A percentile compares a stretch with the other conserved stretches of the same genome.
These are phyloP conservation scores for Protomyces inundatus DNA, from an alignment of 1,139 yeast species.

Conservation along the genomic window DNA sequence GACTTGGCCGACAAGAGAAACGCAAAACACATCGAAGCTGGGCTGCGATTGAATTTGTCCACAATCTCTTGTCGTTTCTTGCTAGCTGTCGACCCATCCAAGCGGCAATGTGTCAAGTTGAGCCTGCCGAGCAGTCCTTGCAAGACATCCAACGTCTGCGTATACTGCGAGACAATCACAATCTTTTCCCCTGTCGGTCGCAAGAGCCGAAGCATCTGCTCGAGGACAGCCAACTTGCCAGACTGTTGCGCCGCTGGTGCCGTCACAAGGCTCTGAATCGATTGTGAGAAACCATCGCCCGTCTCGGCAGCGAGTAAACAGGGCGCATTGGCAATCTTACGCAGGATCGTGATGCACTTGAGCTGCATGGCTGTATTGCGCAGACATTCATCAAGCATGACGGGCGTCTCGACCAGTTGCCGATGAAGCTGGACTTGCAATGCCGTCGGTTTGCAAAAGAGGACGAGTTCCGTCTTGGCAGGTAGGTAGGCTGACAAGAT, in stretches of 20 bases:
- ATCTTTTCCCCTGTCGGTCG: constrained; percentile 57
- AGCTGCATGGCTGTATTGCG: constrained; percentile 46
- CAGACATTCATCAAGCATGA: constrained; percentile 42
- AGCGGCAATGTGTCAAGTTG: constrained; percentile 52
- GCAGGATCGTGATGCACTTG: constrained; percentile 64
- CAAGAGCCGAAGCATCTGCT: constrained; percentile 36
- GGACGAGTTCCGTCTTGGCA: constrained; percentile 61
- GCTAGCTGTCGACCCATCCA: constrained; percentile 81
- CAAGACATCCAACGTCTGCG: constrained; percentile 76
- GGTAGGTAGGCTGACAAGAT: constrained; percentile 66
- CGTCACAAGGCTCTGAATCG: constrained; percentile 3
- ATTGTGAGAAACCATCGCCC: constrained; percentile 8
- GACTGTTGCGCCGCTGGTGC: constrained; percentile 10
- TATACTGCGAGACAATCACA: constrained; percentile 82
- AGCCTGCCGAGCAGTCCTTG: constrained; percentile 53
- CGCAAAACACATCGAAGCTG: constrained; percentile 47
- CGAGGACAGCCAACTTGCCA: constrained; percentile 41
- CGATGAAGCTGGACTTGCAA: constrained; percentile 56
- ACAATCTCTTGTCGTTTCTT: constrained; percentile 62
- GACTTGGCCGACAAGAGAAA: constrained; percentile 82
- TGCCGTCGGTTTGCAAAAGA: constrained; percentile 71
- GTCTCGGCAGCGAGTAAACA: constrained; percentile 49
- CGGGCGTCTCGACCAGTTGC: constrained; percentile 46
- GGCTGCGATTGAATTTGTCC: constrained; percentile 56
- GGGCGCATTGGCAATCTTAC: constrained; percentile 83